Evolutionary conservation across 164 flowering plant genomes (phyloP).

Genomic region (Vitis vinifera): ASM3070453v1 NC_081817.1:2608501-2609000

Average conservation of each 20-base stretch:
- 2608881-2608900: too few species aligned
- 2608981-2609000: background rate
- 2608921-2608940: too few species aligned
- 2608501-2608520: too few species aligned
- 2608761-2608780: slow-evolving; percentile 48
- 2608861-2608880: background rate
- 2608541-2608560: slow-evolving; percentile 31
- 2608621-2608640: background rate
- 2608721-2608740: slow-evolving; percentile 39
- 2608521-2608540: background rate
- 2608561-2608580: slow-evolving; percentile 28
- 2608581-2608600: slow-evolving; percentile 31
- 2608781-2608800: slow-evolving; percentile 41
- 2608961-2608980: background rate
- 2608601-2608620: slow-evolving; percentile 36
- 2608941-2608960: background rate
- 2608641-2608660: background rate
- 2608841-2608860: slow-evolving; percentile 37
- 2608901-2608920: too few species aligned
- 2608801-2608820: slow-evolving; percentile 40
- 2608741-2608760: slow-evolving; percentile 42
- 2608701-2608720: slow-evolving; percentile 51
- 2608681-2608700: slow-evolving; percentile 30
- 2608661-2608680: background rate
- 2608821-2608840: slow-evolving; percentile 40